Evolutionary conservation across 306 rosid species (phyloP), one percentile per base, ranked within the genome.

Genomic region (Prunus padus): DNA sequence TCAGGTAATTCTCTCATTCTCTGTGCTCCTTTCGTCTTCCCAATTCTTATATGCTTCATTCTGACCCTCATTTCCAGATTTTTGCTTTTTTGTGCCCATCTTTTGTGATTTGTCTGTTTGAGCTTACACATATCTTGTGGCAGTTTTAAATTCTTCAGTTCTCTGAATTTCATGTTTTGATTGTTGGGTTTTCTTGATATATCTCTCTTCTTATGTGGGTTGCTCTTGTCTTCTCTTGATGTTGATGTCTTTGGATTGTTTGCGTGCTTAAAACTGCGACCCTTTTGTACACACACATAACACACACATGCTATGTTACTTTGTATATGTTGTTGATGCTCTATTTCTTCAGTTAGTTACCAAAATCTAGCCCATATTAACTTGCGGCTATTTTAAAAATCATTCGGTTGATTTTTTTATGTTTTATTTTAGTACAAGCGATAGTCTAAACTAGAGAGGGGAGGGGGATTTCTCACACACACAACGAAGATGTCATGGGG

Each of bases 1-100:
- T 64, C 57, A 52, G 77, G 77, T 71, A 37, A 71, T 52, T 26
- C 59, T 78, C 69, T 4, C 31, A 5, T 13, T 20, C 50, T 54
- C 69, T 20, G 18, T 23, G 8, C 40, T 45, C 31, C 57, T 10
- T 9, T 12, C 8, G 26, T 45, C 15, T 12, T 59, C 65, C 37
- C 22, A 51, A 25, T 71, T 45, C 16, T 67, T 33, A 37, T 20
- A 33, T 71, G 22, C 72, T 51, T 47, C 50, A 33, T 16, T 52
- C 26, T 55, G 45, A 37, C 9, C 30, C 0, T 19, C 42, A 44
- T 31, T 22, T 80, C 69, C 46, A 11, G 22, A 5, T 61, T 37
- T 22, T 16, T 25, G 22, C n/a, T 11, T 15, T 13, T 22, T 3
- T 2, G 42, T 37, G 9, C 7, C 42, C 9, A 37, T 4, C 33